phyloP scores from a whole-genome alignment of 179 eudicot species.

The Camellia oleifera region DNA sequence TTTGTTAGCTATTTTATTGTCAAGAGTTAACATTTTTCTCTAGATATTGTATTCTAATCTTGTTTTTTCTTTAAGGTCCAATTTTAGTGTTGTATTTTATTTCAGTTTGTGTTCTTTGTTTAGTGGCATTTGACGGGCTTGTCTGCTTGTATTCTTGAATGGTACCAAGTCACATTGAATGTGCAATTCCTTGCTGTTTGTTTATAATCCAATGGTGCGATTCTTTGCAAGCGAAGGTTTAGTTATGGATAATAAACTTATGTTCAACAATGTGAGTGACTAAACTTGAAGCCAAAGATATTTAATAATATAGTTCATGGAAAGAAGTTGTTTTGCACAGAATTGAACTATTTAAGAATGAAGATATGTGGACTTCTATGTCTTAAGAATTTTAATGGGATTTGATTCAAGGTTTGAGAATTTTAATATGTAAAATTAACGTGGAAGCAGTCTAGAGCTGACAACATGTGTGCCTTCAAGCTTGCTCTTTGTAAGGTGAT shows the following conservation, averaged over 20 bases:
- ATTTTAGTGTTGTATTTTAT: background rate
- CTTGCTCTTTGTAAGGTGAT: background rate
- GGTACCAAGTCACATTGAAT: background rate
- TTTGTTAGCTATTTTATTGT: background rate
- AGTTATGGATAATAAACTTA: background rate
- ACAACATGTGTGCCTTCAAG: background rate
- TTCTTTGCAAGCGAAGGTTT: background rate
- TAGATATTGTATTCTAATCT: background rate
- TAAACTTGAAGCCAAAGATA: background rate
- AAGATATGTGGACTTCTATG: background rate
- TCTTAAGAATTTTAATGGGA: background rate
- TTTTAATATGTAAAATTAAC: background rate
- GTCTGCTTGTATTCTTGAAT: background rate
- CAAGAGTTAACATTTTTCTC: background rate
- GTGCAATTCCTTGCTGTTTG: background rate
- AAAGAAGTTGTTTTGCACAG: background rate
- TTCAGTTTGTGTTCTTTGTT: background rate
- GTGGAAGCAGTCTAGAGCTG: background rate
- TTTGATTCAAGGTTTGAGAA: background rate
- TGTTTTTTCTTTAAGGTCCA: background rate
- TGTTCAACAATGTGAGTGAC: background rate
- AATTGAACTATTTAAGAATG: background rate
- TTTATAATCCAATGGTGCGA: background rate
- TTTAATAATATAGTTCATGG: background rate
- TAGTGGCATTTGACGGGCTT: conserved; percentile 1